Conservation (phyloP, 208 protist genomes). For the Angomonas desouzai region DNA sequence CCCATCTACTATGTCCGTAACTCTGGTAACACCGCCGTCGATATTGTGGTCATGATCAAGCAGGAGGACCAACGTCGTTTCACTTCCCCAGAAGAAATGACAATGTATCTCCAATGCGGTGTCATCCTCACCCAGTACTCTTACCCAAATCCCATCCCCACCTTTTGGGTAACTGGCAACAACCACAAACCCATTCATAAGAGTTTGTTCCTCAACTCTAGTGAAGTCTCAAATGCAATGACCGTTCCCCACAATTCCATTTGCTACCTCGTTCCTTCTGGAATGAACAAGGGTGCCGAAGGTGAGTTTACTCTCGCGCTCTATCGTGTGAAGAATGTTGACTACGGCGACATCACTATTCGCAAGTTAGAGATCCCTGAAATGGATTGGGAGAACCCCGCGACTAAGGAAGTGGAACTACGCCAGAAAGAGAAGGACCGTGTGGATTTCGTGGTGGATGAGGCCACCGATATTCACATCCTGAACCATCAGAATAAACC, state of each 20-base stretch:
- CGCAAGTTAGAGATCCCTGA: conserved; percentile 28
- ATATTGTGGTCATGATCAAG: conserved; percentile 42
- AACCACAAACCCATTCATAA: conserved; percentile 60
- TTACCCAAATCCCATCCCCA: conserved; percentile 38
- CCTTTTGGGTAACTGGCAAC: conserved; percentile 64
- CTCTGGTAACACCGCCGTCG: conserved; percentile 16
- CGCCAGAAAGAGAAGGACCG: conserved; percentile 46
- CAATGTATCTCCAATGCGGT: conserved; percentile 66
- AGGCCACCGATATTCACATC: conserved; percentile 61
- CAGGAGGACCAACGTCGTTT: conserved; percentile 68
- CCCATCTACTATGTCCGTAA: conserved; percentile 68
- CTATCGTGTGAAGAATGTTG: conserved; percentile 35
- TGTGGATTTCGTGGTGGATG: conserved; percentile 77
- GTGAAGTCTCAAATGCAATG: conserved; percentile 55
- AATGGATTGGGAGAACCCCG: conserved; percentile 37
- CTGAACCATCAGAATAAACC: conserved; percentile 64
- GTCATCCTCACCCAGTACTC: conserved; percentile 37
- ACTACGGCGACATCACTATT: conserved; percentile 44
- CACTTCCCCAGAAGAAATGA: conserved; percentile 27
- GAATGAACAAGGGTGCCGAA: conserved; percentile 52
- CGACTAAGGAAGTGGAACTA: conserved; percentile 34
- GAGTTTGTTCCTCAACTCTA: conserved; percentile 74
- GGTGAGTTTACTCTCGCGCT: conserved; percentile 43
- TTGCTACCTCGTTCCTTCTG: conserved; percentile 68
- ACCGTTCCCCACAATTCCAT: conserved; percentile 50